phyloP scores from a whole-genome alignment of 805 yeast species.

The Sungouiozyma intestinalis region DNA sequence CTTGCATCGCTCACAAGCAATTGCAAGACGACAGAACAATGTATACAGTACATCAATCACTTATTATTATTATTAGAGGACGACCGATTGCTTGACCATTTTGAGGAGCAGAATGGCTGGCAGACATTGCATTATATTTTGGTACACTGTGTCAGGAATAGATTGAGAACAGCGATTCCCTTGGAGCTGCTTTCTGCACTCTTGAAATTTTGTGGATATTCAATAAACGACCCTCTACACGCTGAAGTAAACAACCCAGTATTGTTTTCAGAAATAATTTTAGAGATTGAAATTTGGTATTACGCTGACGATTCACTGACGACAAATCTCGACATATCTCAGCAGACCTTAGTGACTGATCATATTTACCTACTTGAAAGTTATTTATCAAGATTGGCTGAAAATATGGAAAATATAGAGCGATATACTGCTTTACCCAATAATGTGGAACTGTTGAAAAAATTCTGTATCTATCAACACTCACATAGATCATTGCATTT shows the following conservation, averaged over 20 bases:
- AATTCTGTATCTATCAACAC: background rate
- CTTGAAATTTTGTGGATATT: constrained; percentile 46
- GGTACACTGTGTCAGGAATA: constrained; percentile 6
- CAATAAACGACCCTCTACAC: constrained; percentile 38
- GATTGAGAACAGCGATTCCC: constrained; percentile 21
- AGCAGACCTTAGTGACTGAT: constrained; percentile 8
- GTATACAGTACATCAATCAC: constrained; percentile 12
- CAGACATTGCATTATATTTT: constrained; percentile 14
- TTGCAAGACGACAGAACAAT: constrained; percentile 6
- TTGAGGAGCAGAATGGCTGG: constrained; percentile 16
- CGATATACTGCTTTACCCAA: background rate
- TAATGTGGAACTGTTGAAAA: background rate
- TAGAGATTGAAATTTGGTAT: constrained; percentile 56
- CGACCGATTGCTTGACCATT: constrained; percentile 9
- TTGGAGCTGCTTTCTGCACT: constrained; percentile 40
- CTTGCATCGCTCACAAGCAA: constrained; percentile 8
- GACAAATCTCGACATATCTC: constrained; percentile 5
- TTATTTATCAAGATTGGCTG: background rate
- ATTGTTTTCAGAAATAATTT: constrained; percentile 48
- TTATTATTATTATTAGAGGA: constrained; percentile 12
- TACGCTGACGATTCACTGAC: constrained; percentile 7
- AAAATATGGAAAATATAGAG: background rate
- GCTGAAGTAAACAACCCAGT: constrained; percentile 46
- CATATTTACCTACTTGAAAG: background rate
- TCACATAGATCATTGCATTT: background rate